phyloP scores from a whole-genome alignment of 148 eudicot genomes.

The Chenopodium formosanum region DNA sequence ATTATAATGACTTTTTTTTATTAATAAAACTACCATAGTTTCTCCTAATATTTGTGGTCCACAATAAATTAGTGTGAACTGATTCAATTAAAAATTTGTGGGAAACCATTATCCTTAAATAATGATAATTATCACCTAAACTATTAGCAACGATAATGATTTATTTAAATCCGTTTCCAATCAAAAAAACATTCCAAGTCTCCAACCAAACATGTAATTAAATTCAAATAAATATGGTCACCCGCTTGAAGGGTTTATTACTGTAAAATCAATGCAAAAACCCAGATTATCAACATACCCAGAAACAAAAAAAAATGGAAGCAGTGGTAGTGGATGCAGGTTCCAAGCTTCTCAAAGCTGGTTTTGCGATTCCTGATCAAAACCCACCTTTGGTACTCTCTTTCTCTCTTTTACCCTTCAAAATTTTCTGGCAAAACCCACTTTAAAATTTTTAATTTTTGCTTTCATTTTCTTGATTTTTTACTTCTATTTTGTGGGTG shows the following conservation, averaged over 20 bases:
- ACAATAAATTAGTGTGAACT: too few relatives aligned
- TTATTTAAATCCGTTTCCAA: too few relatives aligned
- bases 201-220: background rate
- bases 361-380: conserved; percentile 82
- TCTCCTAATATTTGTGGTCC: too few relatives aligned
- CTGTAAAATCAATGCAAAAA: conserved; percentile 2
- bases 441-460: background rate
- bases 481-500: background rate
- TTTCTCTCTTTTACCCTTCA: background rate
- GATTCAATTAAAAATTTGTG: too few relatives aligned
- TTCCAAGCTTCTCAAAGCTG: conserved; percentile 77
- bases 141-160: too few relatives aligned
- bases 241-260: background rate
- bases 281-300: background rate
- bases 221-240: background rate
- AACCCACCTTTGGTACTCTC: conserved; percentile 63
- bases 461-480: background rate
- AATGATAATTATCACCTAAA: too few relatives aligned
- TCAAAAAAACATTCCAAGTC: too few relatives aligned
- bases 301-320: conserved; percentile 47
- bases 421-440: background rate
- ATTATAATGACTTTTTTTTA: too few relatives aligned
- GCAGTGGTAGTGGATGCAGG: conserved; percentile 82
- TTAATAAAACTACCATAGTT: too few relatives aligned
- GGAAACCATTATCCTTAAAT: too few relatives aligned